Percentiles rank a stretch among this genome's conserved stretches.
Conservation (phyloP, 1,284 basidiomycete species). For the Cystobasidium pallidum region DNA sequence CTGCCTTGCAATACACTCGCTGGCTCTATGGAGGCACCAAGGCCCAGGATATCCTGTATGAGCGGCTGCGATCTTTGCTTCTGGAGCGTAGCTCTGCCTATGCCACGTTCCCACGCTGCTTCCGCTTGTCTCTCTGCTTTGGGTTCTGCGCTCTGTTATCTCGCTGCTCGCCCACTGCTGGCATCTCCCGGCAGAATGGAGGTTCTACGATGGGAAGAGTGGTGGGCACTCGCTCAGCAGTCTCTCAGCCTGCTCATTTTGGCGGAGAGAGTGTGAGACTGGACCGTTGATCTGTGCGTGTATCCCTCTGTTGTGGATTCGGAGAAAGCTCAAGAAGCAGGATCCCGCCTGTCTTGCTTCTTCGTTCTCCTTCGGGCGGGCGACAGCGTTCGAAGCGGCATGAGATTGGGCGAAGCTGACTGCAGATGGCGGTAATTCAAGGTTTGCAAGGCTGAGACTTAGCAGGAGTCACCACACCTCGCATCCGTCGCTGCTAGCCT, state of each 20-base stretch:
- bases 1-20: neutral
- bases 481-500: neutral
- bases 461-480: neutral
- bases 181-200: slow-evolving; percentile 27
- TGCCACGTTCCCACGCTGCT: neutral
- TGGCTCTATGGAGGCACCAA: no score
- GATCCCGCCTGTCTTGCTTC: neutral
- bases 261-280: neutral
- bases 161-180: slow-evolving; percentile 18
- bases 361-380: neutral
- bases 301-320: neutral
- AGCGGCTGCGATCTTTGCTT: no score
- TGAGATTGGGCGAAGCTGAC: neutral
- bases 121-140: slow-evolving; percentile 29
- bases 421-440: neutral
- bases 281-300: no score
- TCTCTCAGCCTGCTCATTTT: slow-evolving; percentile 18
- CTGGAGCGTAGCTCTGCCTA: no score
- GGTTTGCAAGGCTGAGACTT: neutral
- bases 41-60: no score
- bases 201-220: neutral
- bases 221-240: slow-evolving; percentile 2
- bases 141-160: slow-evolving; percentile 23
- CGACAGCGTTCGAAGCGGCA: neutral
- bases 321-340: slow-evolving; percentile 10